phyloP scores from a whole-genome alignment of 495 filamentous ascomycete genomes.

The Hyphodiscus hymeniophilus region DNA sequence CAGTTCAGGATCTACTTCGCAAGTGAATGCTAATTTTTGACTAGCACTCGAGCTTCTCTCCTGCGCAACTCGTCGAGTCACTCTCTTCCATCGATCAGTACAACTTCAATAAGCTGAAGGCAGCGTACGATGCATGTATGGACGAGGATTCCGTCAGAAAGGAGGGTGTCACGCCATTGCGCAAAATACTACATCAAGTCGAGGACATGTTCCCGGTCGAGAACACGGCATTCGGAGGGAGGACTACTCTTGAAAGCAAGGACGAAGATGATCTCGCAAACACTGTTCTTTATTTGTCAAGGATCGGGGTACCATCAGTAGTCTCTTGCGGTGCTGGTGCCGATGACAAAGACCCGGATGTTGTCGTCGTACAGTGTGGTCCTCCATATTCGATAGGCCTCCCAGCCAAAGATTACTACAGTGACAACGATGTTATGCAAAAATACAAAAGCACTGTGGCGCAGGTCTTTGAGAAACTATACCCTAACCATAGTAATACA shows the following conservation, averaged over 20 bases:
- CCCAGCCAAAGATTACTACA: slow-evolving; percentile 58
- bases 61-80: slow-evolving; percentile 25
- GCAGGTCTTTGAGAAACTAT: slow-evolving; percentile 23
- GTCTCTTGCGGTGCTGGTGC: slow-evolving; percentile 39
- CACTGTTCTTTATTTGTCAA: slow-evolving; percentile 41
- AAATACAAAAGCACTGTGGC: slow-evolving; percentile 44
- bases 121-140: slow-evolving; percentile 57
- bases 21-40: neutral
- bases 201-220: slow-evolving; percentile 40
- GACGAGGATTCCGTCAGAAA: slow-evolving; percentile 46
- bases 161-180: slow-evolving; percentile 44
- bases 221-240: slow-evolving; percentile 18
- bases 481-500: slow-evolving; percentile 13
- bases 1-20: slow-evolving; percentile 1
- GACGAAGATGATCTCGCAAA: slow-evolving; percentile 38
- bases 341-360: slow-evolving; percentile 58
- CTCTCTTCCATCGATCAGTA: slow-evolving; percentile 38
- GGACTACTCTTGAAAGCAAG: slow-evolving; percentile 21
- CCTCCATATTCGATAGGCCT: slow-evolving; percentile 48
- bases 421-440: slow-evolving; percentile 43
- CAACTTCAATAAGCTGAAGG: slow-evolving; percentile 59
- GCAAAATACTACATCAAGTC: slow-evolving; percentile 42
- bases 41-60: slow-evolving; percentile 38
- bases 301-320: slow-evolving; percentile 42
- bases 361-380: slow-evolving; percentile 46